Evolutionary conservation across 768 basidiomycete species (phyloP).

Genomic region (Psilocybe subaeruginosa): DNA sequence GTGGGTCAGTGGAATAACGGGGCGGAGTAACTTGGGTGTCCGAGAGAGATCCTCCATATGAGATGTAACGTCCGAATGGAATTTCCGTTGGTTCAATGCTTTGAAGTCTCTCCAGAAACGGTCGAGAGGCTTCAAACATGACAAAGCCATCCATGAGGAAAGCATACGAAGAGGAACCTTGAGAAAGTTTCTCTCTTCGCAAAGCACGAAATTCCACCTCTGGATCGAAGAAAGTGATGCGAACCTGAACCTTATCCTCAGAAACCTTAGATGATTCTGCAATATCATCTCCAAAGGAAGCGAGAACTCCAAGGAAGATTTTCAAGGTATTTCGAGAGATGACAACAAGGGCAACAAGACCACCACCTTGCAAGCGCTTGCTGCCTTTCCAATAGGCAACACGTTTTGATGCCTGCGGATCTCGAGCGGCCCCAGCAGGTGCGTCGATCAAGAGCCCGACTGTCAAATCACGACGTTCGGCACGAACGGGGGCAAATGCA

Average conservation of each 20-base stretch:
- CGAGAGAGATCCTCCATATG: constrained; percentile 36
- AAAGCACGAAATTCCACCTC: constrained; percentile 53
- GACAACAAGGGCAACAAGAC: constrained; percentile 69
- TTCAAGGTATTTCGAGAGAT: constrained; percentile 29
- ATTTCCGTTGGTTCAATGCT: constrained; percentile 53
- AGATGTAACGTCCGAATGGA: constrained; percentile 59
- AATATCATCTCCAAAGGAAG: constrained; percentile 47
- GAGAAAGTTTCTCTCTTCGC: constrained; percentile 17
- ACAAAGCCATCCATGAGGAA: constrained; percentile 63
- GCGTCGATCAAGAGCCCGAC: constrained; percentile 49
- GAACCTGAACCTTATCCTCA: constrained; percentile 41
- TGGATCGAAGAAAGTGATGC: constrained; percentile 67
- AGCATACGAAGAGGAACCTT: constrained; percentile 22
- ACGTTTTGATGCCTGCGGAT: constrained; percentile 39
- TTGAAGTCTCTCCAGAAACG: constrained; percentile 65
- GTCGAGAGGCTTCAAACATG: constrained; percentile 69
- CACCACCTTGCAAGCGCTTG: constrained; percentile 61
- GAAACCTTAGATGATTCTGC: constrained; percentile 41
- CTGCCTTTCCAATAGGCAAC: constrained; percentile 63
- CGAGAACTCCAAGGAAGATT: constrained; percentile 56
- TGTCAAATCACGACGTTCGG: constrained; percentile 54
- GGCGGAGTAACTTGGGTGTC: constrained; percentile 53
- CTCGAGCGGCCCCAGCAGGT: constrained; percentile 59
- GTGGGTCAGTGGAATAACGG: constrained; percentile 52
- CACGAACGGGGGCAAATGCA: constrained; percentile 43